Base-by-base conservation (phyloP, 2,329 filamentous ascomycete genomes). In the Phoma sp. region DNA sequence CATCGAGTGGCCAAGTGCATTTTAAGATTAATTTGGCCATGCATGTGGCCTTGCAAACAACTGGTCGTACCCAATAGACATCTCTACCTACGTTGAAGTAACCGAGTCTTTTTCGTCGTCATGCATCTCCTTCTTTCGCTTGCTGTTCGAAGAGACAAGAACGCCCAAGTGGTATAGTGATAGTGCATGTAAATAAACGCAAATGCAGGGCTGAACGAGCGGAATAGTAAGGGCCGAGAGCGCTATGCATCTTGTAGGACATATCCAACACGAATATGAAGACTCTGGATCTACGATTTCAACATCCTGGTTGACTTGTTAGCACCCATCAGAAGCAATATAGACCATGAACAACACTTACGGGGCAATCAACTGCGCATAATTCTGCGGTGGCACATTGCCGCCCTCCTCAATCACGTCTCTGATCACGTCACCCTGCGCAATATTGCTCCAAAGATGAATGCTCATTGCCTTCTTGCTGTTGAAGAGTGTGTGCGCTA, bases 401-500 rank as follows among this genome's bases (percentile, higher is more conserved):
- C 63, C 59, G 2, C 72, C 72, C 13, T 72, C 66, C 35, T 73
- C 70, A 25, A 75, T 74, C 0, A 73, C 68, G 10, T 57, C 61
- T 2, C 72, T 55, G 5, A 75, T 74, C 7, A 74, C 59, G 37
- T 74, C 72, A 41, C 66, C 61, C n/a, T 67, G 65, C 2, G 66
- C 68, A 23, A 75, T 68, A 36, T 68, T 72, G 37, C 67, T 73
- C 72, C 72, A 75, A 13, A 73, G 49, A 60, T 75, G 72, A n/a
- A 75, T 74, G 11, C 61, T 69, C 68, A 77, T 72, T 2, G 74
- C 72, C 63, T 72, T 77, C 62, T 74, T 76, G 50, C 69, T 73
- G 49, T 69, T 67, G 48, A 82, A 80, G 33, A 93, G 87, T 63
- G 92, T 89, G 66, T 89, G 85, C n/a, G 91, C 90, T 14, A 95